These are phyloP conservation scores for Kodamaea kakaduensis DNA, from an alignment of 805 yeast genomes.

Conservation along the genomic window DNA sequence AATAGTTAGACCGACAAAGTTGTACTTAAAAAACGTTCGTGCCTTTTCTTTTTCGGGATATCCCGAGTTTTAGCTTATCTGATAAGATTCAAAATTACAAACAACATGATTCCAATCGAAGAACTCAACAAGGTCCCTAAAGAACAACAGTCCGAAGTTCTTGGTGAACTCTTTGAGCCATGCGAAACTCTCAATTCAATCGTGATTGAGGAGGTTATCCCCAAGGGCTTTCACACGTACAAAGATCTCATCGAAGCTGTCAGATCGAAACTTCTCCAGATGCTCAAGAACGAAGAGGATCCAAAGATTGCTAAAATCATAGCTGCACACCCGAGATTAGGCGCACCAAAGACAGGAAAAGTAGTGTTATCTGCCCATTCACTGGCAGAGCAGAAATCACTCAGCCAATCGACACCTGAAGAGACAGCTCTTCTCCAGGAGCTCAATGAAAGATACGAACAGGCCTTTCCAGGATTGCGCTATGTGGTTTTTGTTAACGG, in stretches of 20 bases:
- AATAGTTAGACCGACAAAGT: no score
- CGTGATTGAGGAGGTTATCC: constrained; percentile 27
- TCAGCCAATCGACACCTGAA: constrained; percentile 45
- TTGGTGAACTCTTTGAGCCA: constrained; percentile 60
- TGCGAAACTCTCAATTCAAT: constrained; percentile 45
- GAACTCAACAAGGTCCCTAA: constrained; percentile 73
- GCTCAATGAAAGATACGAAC: constrained; percentile 63
- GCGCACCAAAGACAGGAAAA: constrained; percentile 30
- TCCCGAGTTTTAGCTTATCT: background rate
- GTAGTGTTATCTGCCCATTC: constrained; percentile 60
- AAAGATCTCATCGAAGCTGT: constrained; percentile 43
- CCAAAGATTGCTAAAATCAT: constrained; percentile 50
- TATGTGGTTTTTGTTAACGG: constrained; percentile 92
- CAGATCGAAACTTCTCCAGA: constrained; percentile 34
- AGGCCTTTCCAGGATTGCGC: constrained; percentile 59
- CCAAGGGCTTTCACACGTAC: constrained; percentile 18
- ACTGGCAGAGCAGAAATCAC: constrained; percentile 62
- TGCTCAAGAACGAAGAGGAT: constrained; percentile 24
- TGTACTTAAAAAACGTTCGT: no score
- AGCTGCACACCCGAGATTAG: constrained; percentile 90
- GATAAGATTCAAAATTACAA: background rate
- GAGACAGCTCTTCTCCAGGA: constrained; percentile 48
- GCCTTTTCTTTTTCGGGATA: background rate
- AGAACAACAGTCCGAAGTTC: constrained; percentile 39
- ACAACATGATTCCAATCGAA: constrained; percentile 1